Conservation (phyloP, 768 basidiomycete species). For the Strobilomyces dryophilus region DNA sequence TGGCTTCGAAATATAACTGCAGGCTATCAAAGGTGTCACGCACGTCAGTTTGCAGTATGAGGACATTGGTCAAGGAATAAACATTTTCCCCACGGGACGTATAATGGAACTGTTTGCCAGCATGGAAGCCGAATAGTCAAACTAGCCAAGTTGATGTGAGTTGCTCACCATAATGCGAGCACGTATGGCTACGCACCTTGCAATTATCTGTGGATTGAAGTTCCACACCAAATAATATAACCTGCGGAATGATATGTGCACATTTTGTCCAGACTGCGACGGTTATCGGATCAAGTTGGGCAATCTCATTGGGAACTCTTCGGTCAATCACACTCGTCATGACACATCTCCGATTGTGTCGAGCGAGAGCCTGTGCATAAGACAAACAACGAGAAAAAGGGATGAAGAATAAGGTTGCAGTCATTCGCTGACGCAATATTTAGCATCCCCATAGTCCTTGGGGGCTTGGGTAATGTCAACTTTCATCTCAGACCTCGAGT, state of each 20-base stretch:
- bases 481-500: neutral
- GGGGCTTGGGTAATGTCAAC: neutral
- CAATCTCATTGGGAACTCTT: neutral
- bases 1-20: conserved; percentile 6
- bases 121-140: conserved; percentile 1
- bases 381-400: neutral
- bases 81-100: neutral
- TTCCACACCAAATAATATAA: conserved; percentile 1
- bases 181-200: neutral
- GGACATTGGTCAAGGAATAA: conserved; percentile 8
- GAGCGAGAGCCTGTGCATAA: conserved; percentile 31
- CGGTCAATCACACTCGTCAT: conserved; percentile 28
- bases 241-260: conserved; percentile 6
- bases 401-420: neutral
- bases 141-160: conserved; percentile 1
- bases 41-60: neutral
- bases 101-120: conserved; percentile 3
- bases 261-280: neutral
- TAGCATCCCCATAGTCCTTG: conserved; percentile 1
- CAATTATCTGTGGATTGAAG: neutral
- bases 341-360: conserved; percentile 35
- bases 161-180: neutral
- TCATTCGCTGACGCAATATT: neutral
- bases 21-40: conserved; percentile 2
- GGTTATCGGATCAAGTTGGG: neutral